Conservation (phyloP, 164 flowering plant genomes). For the Tinospora cordifolia region DNA sequence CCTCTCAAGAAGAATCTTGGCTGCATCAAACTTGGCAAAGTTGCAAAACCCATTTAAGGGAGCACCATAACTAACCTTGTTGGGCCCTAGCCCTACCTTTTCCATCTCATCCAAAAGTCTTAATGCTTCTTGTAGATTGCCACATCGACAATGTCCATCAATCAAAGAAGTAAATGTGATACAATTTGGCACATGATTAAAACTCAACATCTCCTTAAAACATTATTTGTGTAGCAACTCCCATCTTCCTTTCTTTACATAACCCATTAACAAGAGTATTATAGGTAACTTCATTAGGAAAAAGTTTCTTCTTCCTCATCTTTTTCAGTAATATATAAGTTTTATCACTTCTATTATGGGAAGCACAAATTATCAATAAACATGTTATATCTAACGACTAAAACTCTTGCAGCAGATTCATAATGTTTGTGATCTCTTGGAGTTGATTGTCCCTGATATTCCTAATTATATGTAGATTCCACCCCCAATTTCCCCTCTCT, state of each 20-base stretch:
- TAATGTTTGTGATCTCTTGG: too few species aligned
- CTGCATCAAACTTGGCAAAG: slow-evolving; percentile 42
- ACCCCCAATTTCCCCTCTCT: too few species aligned
- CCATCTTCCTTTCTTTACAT: slow-evolving; percentile 64
- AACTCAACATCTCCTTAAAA: slow-evolving; percentile 53
- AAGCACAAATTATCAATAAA: slow-evolving; percentile 61
- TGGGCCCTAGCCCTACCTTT: slow-evolving; percentile 40
- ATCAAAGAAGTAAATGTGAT: slow-evolving; percentile 65
- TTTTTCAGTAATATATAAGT: slow-evolving; percentile 66
- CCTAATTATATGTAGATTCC: too few species aligned
- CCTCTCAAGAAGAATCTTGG: slow-evolving; percentile 36
- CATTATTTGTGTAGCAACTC: slow-evolving; percentile 42
- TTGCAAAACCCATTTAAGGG: slow-evolving; percentile 66
- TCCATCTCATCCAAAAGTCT: slow-evolving; percentile 52
- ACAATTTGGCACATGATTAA: slow-evolving; percentile 44
- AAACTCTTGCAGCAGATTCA: too few species aligned
- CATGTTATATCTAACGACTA: slow-evolving; percentile 73
- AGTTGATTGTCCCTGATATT: too few species aligned
- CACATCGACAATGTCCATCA: slow-evolving; percentile 46
- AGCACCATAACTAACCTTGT: slow-evolving; percentile 63
- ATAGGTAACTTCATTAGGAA: slow-evolving; percentile 65
- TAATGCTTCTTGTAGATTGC: slow-evolving; percentile 50
- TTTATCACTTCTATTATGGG: slow-evolving; percentile 42
- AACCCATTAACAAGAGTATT: slow-evolving; percentile 74
- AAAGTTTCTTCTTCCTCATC: slow-evolving; percentile 55